Base-by-base conservation (phyloP, 129 eudicot genomes). In the Solidago caesia region DNA sequence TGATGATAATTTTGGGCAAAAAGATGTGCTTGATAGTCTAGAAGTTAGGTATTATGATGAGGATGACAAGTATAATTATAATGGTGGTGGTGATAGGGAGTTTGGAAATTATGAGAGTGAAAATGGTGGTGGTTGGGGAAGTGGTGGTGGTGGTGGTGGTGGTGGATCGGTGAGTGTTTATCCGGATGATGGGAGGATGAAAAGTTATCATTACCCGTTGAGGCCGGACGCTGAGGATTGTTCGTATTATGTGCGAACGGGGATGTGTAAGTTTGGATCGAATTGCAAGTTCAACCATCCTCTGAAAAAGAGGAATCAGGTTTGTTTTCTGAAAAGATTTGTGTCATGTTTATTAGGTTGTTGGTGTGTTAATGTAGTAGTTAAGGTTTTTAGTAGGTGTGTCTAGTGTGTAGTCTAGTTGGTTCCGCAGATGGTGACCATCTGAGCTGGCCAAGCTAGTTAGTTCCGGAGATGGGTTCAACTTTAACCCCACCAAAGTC, bases 251-350 rank as follows among this genome's bases (percentile, higher is more conserved):
- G 81, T 90, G 88, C 80, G 81, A 63, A 86, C 89, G 3, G 98
- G 96, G 78, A 75, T 81, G 59, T 93, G 98, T 65, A 90, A 90
- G 75, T 93, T 79, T 73, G 98, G 97, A 39, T 71, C 81, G 49
- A 78, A 77, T 77, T 94, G 98, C 93, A 94, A 85, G 89, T 94
- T 88, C 44, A 94, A 90, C 80, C 98, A 94, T 62, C 98, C 98
- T 51, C 64, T 84, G 41, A 68, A 55, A 76, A 87, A 84, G 83
- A 86, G 64, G 45, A 81, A 76, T 51, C 94, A 85, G 96, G 98
- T 89, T 68, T 66, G 52, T 71, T 73, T 67, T 21, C 21, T 41
- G 43, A 15, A 4, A 59, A 39, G 16, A 1, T 55, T 44, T 46
- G 41, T 65, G 4, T 44, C 44, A 65, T 70, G 64, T 41, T 49